Base-by-base conservation (phyloP, 2,329 filamentous ascomycete genomes). In the Truncatella angustata region DNA sequence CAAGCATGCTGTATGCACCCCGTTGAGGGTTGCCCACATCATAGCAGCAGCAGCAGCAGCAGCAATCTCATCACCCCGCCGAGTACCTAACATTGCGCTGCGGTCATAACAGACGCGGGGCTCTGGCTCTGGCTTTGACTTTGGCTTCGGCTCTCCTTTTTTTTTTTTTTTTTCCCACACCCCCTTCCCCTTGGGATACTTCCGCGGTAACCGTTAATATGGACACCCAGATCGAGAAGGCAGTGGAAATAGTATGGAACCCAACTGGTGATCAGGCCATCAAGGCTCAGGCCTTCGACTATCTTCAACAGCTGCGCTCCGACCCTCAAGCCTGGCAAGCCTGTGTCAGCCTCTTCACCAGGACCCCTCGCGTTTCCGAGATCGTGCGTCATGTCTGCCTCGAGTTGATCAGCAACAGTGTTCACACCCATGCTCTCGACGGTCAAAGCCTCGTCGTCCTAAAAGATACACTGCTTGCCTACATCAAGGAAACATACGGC, bases 181-280 rank as follows among this genome's bases (percentile, higher is more conserved):
- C n/a, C n/a, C n/a, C n/a, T n/a, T n/a, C n/a, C n/a, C n/a, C n/a
- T n/a, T n/a, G n/a, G n/a, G n/a, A n/a, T n/a, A n/a, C n/a, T n/a
- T n/a, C n/a, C n/a, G n/a, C n/a, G n/a, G n/a, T n/a, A n/a, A n/a
- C 28, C 18, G 24, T 23, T 32, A 48, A 34, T 11, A 50, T 50
- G 49, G 49, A 43, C 32, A 26, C 49, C 37, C 66, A 97, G 90
- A 86, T 97, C 71, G 89, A 94, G 75, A 93, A 90, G 76, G 94
- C 94, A 72, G 94, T 97, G 75, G 85, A 94, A 72, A 95, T 97
- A 75, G 90, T 91, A 72, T 94, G 86, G 77, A 87, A 93, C 72
- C 90, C 90, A 54, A 74, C 81, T 63, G 88, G 91, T 63, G 85
- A 92, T 71, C 85, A 82, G 64, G 73, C 78, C 59, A 79, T 95